Evolutionary conservation across 2,329 filamentous ascomycete species (phyloP).

Genomic region (Scytalidium sp.): DNA sequence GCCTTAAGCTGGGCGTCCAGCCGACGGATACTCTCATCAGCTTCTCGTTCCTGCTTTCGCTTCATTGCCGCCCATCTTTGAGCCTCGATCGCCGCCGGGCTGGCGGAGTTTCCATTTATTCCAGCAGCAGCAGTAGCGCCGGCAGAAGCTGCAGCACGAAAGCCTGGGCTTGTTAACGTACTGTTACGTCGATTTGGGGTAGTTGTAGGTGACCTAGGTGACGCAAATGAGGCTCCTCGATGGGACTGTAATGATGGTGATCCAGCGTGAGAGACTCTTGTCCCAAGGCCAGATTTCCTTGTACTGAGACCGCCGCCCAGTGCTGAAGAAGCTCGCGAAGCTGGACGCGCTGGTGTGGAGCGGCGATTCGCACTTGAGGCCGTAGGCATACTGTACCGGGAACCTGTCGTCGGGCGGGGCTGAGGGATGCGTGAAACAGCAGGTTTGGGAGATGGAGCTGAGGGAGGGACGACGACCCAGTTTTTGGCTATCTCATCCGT

Average conservation of each 20-base stretch:
- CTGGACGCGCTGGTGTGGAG: constrained; percentile 2
- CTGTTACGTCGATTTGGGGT: neutral
- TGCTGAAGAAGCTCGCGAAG: constrained; percentile 20
- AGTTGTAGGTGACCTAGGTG: constrained; percentile 38
- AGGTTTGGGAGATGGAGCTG: constrained; percentile 1
- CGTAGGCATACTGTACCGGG: constrained; percentile 22
- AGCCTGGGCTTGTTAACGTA: neutral
- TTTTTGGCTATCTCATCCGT: constrained; percentile 59
- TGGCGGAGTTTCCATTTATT: constrained; percentile 13
- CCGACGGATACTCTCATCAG: constrained; percentile 74
- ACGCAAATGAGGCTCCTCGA: constrained; percentile 53
- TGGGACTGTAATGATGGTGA: constrained; percentile 37
- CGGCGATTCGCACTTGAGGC: constrained; percentile 18
- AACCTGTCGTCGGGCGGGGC: constrained; percentile 10
- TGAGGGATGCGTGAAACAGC: constrained; percentile 2
- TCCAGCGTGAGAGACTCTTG: constrained; percentile 43
- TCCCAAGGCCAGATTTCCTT: constrained; percentile 29
- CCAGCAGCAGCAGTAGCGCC: neutral
- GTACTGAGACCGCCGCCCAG: constrained; percentile 2
- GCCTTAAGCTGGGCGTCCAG: constrained; percentile 77
- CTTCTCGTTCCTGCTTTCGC: constrained; percentile 69
- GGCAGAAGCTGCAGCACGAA: neutral
- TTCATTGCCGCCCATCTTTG: constrained; percentile 70
- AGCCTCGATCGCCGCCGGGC: constrained; percentile 57
- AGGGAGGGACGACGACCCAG: constrained; percentile 63